phyloP scores from a whole-genome alignment of 805 yeast species.

The Cyberlindnera meyerae region DNA sequence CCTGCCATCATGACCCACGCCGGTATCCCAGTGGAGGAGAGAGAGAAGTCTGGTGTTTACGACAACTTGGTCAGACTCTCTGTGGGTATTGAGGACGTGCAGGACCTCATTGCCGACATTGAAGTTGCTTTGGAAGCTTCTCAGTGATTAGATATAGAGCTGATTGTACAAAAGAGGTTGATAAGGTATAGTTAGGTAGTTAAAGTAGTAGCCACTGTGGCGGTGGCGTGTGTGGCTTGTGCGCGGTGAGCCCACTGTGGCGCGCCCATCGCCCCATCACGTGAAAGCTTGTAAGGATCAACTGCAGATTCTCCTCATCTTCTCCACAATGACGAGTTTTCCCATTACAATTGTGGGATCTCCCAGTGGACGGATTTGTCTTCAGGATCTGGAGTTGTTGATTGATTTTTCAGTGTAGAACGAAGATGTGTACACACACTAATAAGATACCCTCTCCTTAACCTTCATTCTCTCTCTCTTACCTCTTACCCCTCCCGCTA shows the following conservation, averaged over 20 bases:
- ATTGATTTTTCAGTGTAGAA: background rate
- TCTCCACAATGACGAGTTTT: conserved; percentile 10
- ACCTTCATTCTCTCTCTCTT: background rate
- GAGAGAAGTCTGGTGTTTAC: conserved; percentile 75
- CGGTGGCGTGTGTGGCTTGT: conserved; percentile 4
- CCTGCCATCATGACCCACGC: conserved; percentile 93
- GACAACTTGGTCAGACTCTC: conserved; percentile 80
- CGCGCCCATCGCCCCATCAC: conserved; percentile 15
- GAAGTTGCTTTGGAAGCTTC: conserved; percentile 52
- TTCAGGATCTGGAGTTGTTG: background rate
- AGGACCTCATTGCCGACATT: conserved; percentile 69
- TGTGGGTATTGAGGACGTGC: conserved; percentile 83
- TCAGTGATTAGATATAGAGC: background rate
- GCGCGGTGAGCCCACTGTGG: background rate
- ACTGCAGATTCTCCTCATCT: conserved; percentile 1
- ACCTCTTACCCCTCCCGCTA: background rate
- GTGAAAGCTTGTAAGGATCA: conserved; percentile 26
- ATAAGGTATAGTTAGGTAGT: too few species aligned
- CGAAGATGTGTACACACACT: too few species aligned
- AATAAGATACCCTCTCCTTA: background rate
- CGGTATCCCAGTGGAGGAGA: conserved; percentile 73
- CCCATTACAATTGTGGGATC: too few species aligned
- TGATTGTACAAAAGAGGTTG: background rate
- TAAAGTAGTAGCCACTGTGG: background rate
- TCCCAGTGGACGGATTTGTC: background rate